These are phyloP conservation scores for Pythium angustatum DNA, from an alignment of 352 stramenopile genomes.

Conservation along the genomic window DNA sequence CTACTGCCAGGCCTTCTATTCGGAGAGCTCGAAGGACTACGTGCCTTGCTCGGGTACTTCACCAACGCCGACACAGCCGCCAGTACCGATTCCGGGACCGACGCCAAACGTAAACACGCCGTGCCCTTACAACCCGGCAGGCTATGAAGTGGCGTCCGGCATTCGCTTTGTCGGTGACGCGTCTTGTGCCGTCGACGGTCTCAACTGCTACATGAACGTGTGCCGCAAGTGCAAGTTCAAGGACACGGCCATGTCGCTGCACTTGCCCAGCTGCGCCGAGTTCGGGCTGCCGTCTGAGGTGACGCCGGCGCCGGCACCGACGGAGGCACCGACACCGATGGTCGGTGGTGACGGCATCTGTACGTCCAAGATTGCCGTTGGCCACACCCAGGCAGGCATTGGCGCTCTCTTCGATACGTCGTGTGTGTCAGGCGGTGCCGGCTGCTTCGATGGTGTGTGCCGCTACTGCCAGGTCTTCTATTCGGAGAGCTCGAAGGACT, in stretches of 20 bases:
- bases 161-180: too few relatives aligned
- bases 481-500: slow-evolving; percentile 36
- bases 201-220: too few relatives aligned
- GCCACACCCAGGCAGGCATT: slow-evolving; percentile 39
- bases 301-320: not conserved
- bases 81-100: not conserved
- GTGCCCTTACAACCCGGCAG: too few relatives aligned
- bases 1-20: slow-evolving; percentile 8
- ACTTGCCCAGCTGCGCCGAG: too few relatives aligned
- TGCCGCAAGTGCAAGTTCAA: too few relatives aligned
- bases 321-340: not conserved
- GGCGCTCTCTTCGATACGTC: slow-evolving; percentile 30
- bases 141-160: too few relatives aligned
- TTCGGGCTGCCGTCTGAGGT: too few relatives aligned
- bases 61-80: not conserved
- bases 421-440: slow-evolving; percentile 38
- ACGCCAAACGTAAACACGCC: too few relatives aligned
- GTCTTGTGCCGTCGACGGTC: too few relatives aligned
- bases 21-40: not conserved
- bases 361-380: too few relatives aligned
- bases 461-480: slow-evolving; percentile 42
- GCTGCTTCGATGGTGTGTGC: slow-evolving; percentile 41
- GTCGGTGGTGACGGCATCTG: slow-evolving; percentile 13
- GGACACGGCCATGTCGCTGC: too few relatives aligned
- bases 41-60: not conserved